These are phyloP conservation scores for Paraphoma sp. DNA, from an alignment of 2,329 filamentous ascomycete genomes.

Conservation along the genomic window DNA sequence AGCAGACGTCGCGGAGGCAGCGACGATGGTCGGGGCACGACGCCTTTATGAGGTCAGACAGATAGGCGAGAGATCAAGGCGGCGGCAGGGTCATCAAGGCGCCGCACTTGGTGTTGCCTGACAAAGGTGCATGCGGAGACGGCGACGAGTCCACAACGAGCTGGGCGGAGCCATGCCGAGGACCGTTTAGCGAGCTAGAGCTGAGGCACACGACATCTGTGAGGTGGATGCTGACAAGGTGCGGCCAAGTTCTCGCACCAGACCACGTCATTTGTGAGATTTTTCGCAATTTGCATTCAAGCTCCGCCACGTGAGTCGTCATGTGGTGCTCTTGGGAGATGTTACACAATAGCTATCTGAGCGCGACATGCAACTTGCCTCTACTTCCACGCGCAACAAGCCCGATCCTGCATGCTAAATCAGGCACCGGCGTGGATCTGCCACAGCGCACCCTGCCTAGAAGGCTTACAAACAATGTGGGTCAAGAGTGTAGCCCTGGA, in stretches of 20 bases:
- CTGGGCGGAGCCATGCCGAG: conserved; percentile 8
- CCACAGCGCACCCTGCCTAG: not conserved
- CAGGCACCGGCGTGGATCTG: not conserved
- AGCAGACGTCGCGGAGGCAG: conserved; percentile 1
- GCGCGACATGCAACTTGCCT: not conserved
- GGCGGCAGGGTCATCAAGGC: conserved; percentile 13
- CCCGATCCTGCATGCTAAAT: not conserved
- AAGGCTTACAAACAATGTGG: too few species aligned
- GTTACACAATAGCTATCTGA: not conserved
- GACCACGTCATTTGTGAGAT: conserved; percentile 32
- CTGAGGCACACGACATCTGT: conserved; percentile 23
- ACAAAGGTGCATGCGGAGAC: conserved; percentile 14
- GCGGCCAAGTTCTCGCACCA: conserved; percentile 15
- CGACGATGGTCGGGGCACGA: conserved; percentile 9
- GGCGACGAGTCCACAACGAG: conserved; percentile 9
- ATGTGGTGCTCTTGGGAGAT: not conserved
- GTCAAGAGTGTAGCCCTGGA: too few species aligned
- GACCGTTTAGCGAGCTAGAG: conserved; percentile 25
- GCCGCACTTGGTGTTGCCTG: conserved; percentile 18
- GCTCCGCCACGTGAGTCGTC: conserved; percentile 15
- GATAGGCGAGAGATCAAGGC: not conserved
- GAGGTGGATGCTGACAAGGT: conserved; percentile 10
- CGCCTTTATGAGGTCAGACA: conserved; percentile 17
- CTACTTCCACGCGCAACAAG: not conserved
- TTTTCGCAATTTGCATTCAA: not conserved